Conservation (phyloP, 176 grass and related monocot species). For the barley (Hordeum vulgare) region DNA sequence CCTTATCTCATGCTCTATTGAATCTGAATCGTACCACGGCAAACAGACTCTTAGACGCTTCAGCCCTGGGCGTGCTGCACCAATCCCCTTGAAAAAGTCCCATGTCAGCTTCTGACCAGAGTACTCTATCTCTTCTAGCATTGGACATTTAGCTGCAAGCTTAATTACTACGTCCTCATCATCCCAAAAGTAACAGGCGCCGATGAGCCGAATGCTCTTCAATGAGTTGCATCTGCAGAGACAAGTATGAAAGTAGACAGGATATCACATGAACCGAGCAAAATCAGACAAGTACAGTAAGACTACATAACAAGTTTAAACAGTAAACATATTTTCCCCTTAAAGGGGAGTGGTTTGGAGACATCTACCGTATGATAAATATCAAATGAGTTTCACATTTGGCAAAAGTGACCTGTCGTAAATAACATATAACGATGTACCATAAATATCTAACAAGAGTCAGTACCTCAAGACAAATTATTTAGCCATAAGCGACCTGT, state of each 20-base stretch:
- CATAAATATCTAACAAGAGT: not conserved
- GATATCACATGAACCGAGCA: not conserved
- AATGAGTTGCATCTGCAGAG: slow-evolving; percentile 28
- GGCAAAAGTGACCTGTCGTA: not conserved
- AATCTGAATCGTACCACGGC: not conserved
- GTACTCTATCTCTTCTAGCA: slow-evolving; percentile 42
- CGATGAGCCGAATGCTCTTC: slow-evolving; percentile 32
- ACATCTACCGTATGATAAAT: not conserved
- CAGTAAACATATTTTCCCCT: not conserved
- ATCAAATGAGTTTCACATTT: not conserved
- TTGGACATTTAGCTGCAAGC: slow-evolving; percentile 20
- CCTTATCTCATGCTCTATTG: not conserved
- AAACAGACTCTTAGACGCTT: slow-evolving; percentile 26
- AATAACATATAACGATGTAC: not conserved
- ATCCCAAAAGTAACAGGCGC: not conserved
- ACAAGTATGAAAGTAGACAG: not conserved
- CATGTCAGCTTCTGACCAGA: not conserved
- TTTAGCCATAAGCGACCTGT: not conserved
- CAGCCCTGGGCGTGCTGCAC: slow-evolving; percentile 16
- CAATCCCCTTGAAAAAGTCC: not conserved
- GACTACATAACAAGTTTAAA: not conserved
- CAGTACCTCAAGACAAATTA: not conserved
- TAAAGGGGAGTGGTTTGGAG: not conserved
- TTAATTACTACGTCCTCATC: not conserved
- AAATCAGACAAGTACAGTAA: not conserved